Evolutionary conservation across 495 filamentous ascomycete species (phyloP), one percentile per base, ranked within the genome.

Genomic region (Penicillium mononematosum): DNA sequence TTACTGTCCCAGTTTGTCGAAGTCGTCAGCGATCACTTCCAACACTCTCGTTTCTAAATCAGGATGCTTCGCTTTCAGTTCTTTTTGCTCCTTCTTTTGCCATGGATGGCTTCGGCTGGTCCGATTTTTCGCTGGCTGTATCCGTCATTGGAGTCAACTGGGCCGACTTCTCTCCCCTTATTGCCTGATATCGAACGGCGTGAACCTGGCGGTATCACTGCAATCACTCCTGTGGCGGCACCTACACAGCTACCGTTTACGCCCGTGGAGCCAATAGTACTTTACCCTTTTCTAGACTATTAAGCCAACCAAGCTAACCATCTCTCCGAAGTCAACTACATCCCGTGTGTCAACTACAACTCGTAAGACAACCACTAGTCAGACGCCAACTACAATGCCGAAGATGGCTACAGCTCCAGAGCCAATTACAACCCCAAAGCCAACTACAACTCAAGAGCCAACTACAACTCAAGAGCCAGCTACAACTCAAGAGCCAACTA

Each of bases 101-200:
- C 55, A 2, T 60, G 60, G 25, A 46, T 46, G 29, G 73, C 64
- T 44, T 72, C 66, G 67, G 74, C 74, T 57, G 73, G 74, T 55
- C 74, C 71, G 62, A 74, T 77, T 51, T 53, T 62, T 60, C 67
- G 55, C 48, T 55, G 49, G 56, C 22, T 25, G 32, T 43, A 31
- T 27, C 39, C 4, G 45, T 39, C 42, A 45, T 32, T 22, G 39
- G 27, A 44, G 39, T 10, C 16, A 29, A n/a, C 47, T 38, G 27
- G 27, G 16, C 22, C 47, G 17, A 45, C 29, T 19, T 38, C 41
- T 27, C 38, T 38, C 19, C 22, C 45, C 19, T 10, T 27, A 9
- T 9, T 29, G 11, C 29, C 27, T 2, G 60, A 51, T 16, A 22
- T 27, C 11, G 24, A 25, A 12, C 45, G 41, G 8, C 53, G 53